Evolutionary conservation across 208 protist genomes (phyloP).

Genomic region (Trypanosoma theileri): DNA sequence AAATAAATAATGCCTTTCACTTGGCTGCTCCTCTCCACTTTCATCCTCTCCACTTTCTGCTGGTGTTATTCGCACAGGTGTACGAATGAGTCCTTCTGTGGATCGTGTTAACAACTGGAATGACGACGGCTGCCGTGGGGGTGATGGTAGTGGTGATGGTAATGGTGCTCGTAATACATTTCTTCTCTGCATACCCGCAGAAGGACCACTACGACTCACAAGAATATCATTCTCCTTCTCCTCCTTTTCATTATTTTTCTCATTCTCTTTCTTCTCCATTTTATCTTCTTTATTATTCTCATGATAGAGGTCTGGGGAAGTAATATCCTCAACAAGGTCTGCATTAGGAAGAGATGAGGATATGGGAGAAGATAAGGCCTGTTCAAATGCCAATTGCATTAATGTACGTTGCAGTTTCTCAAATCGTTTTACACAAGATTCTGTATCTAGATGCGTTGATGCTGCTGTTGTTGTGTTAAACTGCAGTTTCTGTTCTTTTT

Average conservation of each 20-base stretch:
- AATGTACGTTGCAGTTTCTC: slow-evolving; percentile 19
- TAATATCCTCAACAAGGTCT: no score
- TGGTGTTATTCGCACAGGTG: slow-evolving; percentile 7
- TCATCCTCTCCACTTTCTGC: slow-evolving; percentile 1
- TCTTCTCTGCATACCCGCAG: not conserved
- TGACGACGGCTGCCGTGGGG: not conserved
- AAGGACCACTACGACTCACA: no score
- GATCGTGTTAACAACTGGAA: not conserved
- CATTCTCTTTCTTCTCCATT: not conserved
- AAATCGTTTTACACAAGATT: slow-evolving; percentile 8
- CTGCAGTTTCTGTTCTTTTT: not conserved
- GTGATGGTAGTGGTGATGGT: not conserved
- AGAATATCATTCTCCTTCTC: no score
- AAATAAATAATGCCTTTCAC: not conserved
- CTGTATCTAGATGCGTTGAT: not conserved
- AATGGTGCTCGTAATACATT: not conserved
- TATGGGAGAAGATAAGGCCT: no score
- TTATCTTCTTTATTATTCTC: not conserved
- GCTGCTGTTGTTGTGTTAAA: not conserved
- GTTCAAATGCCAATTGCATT: not conserved
- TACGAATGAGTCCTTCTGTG: slow-evolving; percentile 29
- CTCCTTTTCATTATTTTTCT: not conserved
- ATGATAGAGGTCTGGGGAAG: not conserved
- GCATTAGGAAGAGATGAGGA: not conserved
- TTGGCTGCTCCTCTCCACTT: no score